Evolutionary conservation across 805 yeast species (phyloP), one percentile per base, ranked within the genome.

Genomic region (Wickerhamiella parazyma): DNA sequence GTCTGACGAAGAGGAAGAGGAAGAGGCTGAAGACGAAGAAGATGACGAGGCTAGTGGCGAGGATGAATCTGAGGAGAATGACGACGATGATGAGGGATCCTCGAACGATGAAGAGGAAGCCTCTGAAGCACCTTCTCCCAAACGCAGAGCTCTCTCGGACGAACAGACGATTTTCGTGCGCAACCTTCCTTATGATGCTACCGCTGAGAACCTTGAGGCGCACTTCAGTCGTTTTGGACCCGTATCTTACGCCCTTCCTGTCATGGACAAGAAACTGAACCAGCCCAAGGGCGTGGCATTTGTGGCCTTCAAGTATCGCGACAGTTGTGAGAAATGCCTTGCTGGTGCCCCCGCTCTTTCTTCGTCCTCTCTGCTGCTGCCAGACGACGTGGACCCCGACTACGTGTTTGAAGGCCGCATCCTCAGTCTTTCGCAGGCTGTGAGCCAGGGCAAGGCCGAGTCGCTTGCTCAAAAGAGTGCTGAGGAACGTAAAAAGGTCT

Each of bases 331-430:
- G 25, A 70, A 72, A 42, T 87, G 96, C 64, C 58, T 87, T 28
- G 67, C 68, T 4, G 71, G 76, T 54, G 95, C 96, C 0, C 97
- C 98, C 19, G 73, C 75, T 36, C 70, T 76, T 16, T 67, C 76
- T 11, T 72, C 80, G 4, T 58, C 72, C 0, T 76, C 86, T 4
- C 67, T 85, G 56, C 70, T 91, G 53, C 77, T 91, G 46, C 80
- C 96, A 10, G 98, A 89, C 60, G 96, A 89, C 59, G 94, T 85
- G 38, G 76, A 85, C 24, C 82, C 94, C 19, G 54, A 62, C 14
- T 91, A 89, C 52, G 95, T 89, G 16, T 85, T 77, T 58, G 91
- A 89, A 57, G 96, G 97, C 22, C 78, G 98, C 56, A 80, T 91
- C 31, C 64, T 91, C 49, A 80, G 93, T 11, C 71, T 91, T 33